Evolutionary conservation across 129 eudicot genomes (phyloP).

Genomic region (Centaurea solstitialis): DNA sequence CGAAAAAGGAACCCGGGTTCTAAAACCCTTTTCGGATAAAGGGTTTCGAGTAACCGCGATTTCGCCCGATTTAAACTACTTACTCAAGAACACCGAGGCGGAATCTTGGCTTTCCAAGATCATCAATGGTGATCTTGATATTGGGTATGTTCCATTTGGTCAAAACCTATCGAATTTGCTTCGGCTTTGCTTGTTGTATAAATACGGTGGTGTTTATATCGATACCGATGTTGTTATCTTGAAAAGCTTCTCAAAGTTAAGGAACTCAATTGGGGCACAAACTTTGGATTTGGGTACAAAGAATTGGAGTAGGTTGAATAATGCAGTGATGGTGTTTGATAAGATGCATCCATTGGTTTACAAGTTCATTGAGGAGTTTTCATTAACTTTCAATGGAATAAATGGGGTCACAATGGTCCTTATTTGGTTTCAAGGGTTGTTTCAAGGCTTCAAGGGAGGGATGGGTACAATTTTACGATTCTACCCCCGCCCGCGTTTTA

Average conservation of each 20-base stretch:
- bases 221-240: slow-evolving; percentile 81
- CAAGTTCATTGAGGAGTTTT: slow-evolving; percentile 87
- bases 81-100: slow-evolving; percentile 82
- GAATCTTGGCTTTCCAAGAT: slow-evolving; percentile 60
- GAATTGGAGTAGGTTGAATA: slow-evolving; percentile 85
- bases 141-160: slow-evolving; percentile 78
- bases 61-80: slow-evolving; percentile 69
- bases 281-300: slow-evolving; percentile 51
- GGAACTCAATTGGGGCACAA: slow-evolving; percentile 87
- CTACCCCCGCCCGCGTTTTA: slow-evolving; percentile 82
- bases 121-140: slow-evolving; percentile 50
- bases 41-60: slow-evolving; percentile 64
- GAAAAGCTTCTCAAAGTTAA: slow-evolving; percentile 54
- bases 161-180: slow-evolving; percentile 92
- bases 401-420: slow-evolving; percentile 99
- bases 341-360: slow-evolving; percentile 76
- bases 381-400: slow-evolving; percentile 86
- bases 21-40: slow-evolving; percentile 59
- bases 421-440: slow-evolving; percentile 95
- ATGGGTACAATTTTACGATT: slow-evolving; percentile 56
- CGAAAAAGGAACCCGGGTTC: slow-evolving; percentile 42
- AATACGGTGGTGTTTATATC: slow-evolving; percentile 82
- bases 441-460: slow-evolving; percentile 50
- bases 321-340: slow-evolving; percentile 95
- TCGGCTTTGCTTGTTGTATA: slow-evolving; percentile 74